Base-by-base conservation (phyloP, 257 asterid species). In the Salvia rosmarinus region DNA sequence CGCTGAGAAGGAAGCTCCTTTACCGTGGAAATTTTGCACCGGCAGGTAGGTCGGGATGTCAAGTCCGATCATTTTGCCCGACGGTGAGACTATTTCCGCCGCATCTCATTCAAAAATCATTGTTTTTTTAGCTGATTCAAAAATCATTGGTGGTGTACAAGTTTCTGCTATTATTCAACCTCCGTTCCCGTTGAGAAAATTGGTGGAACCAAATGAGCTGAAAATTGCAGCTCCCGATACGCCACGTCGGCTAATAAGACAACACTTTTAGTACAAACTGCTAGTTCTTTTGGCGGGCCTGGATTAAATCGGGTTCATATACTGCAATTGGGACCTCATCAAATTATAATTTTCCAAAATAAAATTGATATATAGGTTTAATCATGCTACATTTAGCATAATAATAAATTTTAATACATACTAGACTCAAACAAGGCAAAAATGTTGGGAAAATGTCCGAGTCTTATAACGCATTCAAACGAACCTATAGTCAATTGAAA, bases 171-270 rank as follows among this genome's bases (percentile, higher is more conserved):
- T 14, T 12, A 9, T 50, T 30, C 64, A 58, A 58, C 46, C 37
- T 52, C 20, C 4, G 17, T 52, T 64, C n/a, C n/a, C n/a, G n/a
- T 10, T 7, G 10, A 49, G 6, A 63, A 39, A 62, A 32, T 68
- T 68, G 37, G 59, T 25, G 40, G 39, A 68, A 20, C n/a, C 67
- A 37, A 69, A 70, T 64, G 49, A 58, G 74, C 77, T 67, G 23
- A 42, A 74, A 78, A 76, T 44, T 52, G 79, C 70, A 70, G 84
- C 71, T 78, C 77, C 11, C 55, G 47, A 3, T 32, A 46, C 57
- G 77, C 83, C 87, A 83, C 85, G 85, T 77, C 82, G 5, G 68
- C 62, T 32, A 64, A 44, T 64, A 21, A 21, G 47, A 16, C 34
- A 17, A 2, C 14, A 47, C 54, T 47, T 47, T n/a, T 1, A 25